Evolutionary conservation across 2,329 filamentous ascomycete species (phyloP).

Genomic region (Grosmannia huntii): DNA sequence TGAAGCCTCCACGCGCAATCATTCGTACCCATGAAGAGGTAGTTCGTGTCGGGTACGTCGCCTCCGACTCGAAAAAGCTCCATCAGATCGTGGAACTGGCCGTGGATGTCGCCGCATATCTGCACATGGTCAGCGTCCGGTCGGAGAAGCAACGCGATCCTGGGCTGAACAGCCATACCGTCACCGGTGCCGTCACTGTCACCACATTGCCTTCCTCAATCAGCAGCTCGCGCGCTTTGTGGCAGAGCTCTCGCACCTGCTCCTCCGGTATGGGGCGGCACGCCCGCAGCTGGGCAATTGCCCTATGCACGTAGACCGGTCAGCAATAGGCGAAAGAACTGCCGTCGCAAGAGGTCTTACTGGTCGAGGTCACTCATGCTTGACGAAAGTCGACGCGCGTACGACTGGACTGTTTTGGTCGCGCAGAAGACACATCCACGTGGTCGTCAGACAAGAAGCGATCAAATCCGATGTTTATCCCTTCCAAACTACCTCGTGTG

Average conservation of each 20-base stretch:
- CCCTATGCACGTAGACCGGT: conserved; percentile 38
- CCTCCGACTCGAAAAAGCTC: conserved; percentile 89
- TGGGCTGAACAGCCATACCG: conserved; percentile 32
- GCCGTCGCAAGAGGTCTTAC: conserved; percentile 32
- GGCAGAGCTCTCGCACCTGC: conserved; percentile 91
- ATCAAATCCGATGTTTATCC: not conserved
- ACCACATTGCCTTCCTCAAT: conserved; percentile 98
- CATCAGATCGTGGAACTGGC: conserved; percentile 95
- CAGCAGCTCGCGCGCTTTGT: conserved; percentile 88
- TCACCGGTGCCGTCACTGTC: conserved; percentile 86
- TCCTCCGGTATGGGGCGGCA: conserved; percentile 92
- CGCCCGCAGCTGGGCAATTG: conserved; percentile 87
- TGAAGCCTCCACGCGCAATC: not conserved
- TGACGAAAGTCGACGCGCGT: not conserved
- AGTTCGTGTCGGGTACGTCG: conserved; percentile 90
- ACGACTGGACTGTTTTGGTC: not conserved
- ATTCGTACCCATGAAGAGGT: conserved; percentile 78
- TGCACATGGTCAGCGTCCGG: conserved; percentile 17
- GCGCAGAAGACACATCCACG: not conserved
- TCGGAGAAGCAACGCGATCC: not conserved
- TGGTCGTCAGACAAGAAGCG: not conserved
- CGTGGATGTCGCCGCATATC: conserved; percentile 96
- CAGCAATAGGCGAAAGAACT: not conserved
- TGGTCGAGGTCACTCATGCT: conserved; percentile 87
- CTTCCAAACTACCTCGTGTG: not conserved